Evolutionary conservation across 176 grass and related monocot genomes (phyloP).

Genomic region (Areca catechu): DNA sequence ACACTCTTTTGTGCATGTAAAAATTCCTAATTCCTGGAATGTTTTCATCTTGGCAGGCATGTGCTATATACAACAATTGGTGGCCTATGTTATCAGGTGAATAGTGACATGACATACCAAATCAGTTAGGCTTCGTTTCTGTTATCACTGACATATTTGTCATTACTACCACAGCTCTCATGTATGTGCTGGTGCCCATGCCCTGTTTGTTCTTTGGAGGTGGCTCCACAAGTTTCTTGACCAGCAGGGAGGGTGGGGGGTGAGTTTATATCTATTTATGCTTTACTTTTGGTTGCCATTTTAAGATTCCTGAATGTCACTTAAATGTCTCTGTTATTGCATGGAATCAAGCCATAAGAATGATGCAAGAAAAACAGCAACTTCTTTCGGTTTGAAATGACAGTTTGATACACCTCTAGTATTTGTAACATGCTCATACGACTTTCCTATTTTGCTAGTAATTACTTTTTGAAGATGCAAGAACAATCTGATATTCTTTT

Average conservation of each 20-base stretch:
- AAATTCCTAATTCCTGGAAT: neutral
- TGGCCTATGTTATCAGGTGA: conserved; percentile 99
- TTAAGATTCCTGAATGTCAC: neutral
- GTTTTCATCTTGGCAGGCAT: conserved; percentile 47
- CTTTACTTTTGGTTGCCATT: neutral
- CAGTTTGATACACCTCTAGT: no score
- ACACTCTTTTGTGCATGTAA: no score
- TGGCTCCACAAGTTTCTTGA: conserved; percentile 86
- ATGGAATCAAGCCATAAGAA: no score
- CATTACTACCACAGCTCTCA: conserved; percentile 43
- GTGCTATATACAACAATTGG: conserved; percentile 96
- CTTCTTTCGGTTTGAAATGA: no score
- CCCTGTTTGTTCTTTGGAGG: conserved; percentile 94
- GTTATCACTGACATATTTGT: conserved; percentile 24
- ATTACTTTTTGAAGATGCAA: no score
- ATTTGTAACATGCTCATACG: no score
- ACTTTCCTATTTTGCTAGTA: no score
- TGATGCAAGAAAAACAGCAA: no score
- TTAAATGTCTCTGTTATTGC: no score
- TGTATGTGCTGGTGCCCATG: conserved; percentile 95
- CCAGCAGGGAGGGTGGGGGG: conserved; percentile 77
- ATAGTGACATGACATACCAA: neutral
- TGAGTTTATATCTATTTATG: conserved; percentile 33
- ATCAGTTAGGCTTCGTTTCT: neutral
- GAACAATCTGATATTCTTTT: no score